Percentiles rank a stretch among this genome's conserved stretches.
phyloP scores from a whole-genome alignment of 176 grass and related monocot genomes.

The Phoenix roebelenii region DNA sequence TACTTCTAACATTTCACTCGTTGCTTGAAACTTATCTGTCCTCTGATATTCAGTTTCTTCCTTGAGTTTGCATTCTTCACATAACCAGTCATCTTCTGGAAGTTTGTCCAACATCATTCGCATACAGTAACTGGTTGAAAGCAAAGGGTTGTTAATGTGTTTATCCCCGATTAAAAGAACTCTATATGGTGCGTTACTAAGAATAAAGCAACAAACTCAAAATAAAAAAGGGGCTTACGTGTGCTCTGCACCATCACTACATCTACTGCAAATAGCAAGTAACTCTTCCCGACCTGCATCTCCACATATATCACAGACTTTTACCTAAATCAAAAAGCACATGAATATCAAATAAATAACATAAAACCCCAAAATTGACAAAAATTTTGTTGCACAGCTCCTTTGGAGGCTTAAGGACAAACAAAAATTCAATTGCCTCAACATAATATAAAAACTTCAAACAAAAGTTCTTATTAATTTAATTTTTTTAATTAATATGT shows the following conservation, averaged over 20 bases:
- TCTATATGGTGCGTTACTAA: no score
- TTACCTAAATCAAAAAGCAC: conserved; percentile 37
- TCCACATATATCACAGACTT: conserved; percentile 96
- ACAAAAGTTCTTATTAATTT: no score
- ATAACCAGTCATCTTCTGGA: conserved; percentile 80
- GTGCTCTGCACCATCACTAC: conserved; percentile 92
- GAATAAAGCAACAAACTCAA: no score
- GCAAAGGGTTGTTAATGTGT: neutral
- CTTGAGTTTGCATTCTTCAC: conserved; percentile 78
- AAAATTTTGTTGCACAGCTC: no score
- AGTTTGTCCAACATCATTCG: conserved; percentile 56
- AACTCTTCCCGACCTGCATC: conserved; percentile 82
- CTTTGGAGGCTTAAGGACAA: no score
- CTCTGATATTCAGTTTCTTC: conserved; percentile 40
- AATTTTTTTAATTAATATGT: no score
- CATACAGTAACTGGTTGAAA: conserved; percentile 86
- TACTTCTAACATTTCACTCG: conserved; percentile 23
- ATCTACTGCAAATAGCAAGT: conserved; percentile 82
- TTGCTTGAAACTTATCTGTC: conserved; percentile 30
- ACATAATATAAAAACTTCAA: no score
- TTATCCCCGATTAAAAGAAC: no score
- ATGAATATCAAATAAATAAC: no score
- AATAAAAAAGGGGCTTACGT: conserved; percentile 36
- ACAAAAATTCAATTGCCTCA: no score
- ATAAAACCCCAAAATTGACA: no score